Base-by-base conservation (phyloP, 2,329 filamentous ascomycete genomes). In the Ophiocordyceps camponoti-rufipedis region DNA sequence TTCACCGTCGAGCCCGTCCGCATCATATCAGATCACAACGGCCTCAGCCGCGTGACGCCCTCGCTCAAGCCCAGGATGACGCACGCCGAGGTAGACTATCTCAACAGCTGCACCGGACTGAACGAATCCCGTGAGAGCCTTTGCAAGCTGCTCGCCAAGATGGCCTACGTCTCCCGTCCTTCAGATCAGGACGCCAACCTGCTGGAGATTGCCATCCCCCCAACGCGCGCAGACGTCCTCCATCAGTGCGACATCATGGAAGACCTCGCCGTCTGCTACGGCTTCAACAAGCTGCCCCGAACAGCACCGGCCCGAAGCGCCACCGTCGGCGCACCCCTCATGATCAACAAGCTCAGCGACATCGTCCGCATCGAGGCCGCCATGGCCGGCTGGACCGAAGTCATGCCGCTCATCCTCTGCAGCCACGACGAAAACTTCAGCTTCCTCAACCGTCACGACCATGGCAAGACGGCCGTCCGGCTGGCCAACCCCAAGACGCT, bases 201-300 rank as follows among this genome's bases (percentile, higher is more conserved):
- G 44, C 70, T 94, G 48, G 82, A 93, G 56, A 80, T 96, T 28
- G 74, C 80, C 33, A 76, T 96, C 23, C 91, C 91, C 9, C 78
- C 88, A 31, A 96, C 88, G 42, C 78, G 91, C 50, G 89, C 91
- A 43, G 91, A 98, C 62, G 82, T 98, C 40, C 78, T 98, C 31
- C 91, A 98, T 63, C 84, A 95, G 59, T 93, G 87, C 55, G 91
- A 98, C 60, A 85, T 98, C 53, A 98, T 98, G 89, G 91, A 98
- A 67, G 93, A 98, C 59, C 80, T 93, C 18, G 91, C 87, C 39
- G 91, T 98, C 52, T 87, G 86, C 45, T 95, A 96, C 62, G 91
- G 93, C 52, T 98, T 94, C 75, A 98, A 98, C 72, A 86, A 84
- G 51, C 80, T 98, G 16, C 88, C 89, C 1, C 81, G 87, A 45